Evolutionary conservation across 345 rosid species (phyloP).

Genomic region (Syzygium aromaticum): DNA sequence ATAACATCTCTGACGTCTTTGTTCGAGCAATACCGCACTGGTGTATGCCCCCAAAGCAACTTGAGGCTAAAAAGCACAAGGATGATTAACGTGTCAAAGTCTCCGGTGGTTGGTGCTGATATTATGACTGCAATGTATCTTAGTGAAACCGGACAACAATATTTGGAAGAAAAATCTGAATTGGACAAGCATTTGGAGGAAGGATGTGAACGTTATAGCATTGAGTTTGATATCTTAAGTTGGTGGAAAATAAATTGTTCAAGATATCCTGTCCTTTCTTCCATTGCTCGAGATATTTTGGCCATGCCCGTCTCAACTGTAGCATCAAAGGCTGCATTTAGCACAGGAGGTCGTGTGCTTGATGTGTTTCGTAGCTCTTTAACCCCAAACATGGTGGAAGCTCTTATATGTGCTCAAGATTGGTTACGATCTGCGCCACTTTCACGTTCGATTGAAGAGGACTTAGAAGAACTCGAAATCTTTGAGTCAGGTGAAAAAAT

Average conservation of each 20-base stretch:
- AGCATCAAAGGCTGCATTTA: slow-evolving; percentile 5
- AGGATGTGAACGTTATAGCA: not conserved
- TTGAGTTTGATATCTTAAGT: not conserved
- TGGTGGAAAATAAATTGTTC: not conserved
- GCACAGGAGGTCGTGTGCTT: not conserved
- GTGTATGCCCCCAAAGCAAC: too few species aligned
- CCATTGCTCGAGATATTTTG: slow-evolving; percentile 7
- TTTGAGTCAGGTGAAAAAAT: too few species aligned
- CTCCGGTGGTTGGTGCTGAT: not conserved
- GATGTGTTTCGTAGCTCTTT: slow-evolving; percentile 1
- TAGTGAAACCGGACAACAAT: not conserved
- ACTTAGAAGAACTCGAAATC: too few species aligned
- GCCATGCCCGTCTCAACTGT: slow-evolving; percentile 1
- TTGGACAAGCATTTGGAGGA: not conserved
- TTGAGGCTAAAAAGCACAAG: too few species aligned
- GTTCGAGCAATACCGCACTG: too few species aligned
- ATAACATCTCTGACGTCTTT: too few species aligned
- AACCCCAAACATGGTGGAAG: slow-evolving; percentile 4
- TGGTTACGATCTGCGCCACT: too few species aligned
- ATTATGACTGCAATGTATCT: not conserved
- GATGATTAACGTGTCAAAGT: too few species aligned
- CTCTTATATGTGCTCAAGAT: too few species aligned
- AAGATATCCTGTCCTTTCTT: not conserved
- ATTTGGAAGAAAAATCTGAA: not conserved
- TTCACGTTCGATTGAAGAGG: too few species aligned